Evolutionary conservation across 257 asterid genomes (phyloP).

Genomic region (Dorcoceras hygrometricum): DNA sequence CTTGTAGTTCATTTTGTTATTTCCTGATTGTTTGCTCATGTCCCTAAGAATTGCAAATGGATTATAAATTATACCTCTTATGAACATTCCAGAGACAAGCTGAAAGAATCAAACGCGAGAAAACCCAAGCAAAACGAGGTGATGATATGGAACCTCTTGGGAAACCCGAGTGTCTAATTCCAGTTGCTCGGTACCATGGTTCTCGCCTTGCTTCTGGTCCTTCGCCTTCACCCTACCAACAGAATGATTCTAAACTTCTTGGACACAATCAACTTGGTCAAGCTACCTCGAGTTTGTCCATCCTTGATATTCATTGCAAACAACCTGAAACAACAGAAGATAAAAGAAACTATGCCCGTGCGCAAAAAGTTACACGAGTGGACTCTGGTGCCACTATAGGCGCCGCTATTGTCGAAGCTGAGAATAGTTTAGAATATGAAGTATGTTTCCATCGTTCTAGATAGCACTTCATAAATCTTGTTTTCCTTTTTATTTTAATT

Average conservation of each 20-base stretch:
- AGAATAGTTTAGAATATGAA: slow-evolving; percentile 64
- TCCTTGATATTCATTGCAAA: slow-evolving; percentile 38
- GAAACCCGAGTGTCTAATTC: slow-evolving; percentile 76
- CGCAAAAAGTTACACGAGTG: slow-evolving; percentile 60
- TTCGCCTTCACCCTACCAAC: slow-evolving; percentile 73
- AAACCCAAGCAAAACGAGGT: slow-evolving; percentile 70
- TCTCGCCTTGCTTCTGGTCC: slow-evolving; percentile 98
- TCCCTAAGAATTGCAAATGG: slow-evolving; percentile 6
- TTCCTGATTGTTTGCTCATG: slow-evolving; percentile 9
- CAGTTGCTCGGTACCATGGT: slow-evolving; percentile 79
- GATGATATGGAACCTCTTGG: slow-evolving; percentile 76
- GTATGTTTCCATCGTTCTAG: slow-evolving; percentile 56
- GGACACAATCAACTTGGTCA: slow-evolving; percentile 48
- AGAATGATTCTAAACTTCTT: slow-evolving; percentile 31
- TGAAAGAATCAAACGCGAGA: slow-evolving; percentile 83
- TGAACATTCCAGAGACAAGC: slow-evolving; percentile 67
- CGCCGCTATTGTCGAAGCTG: slow-evolving; percentile 95
- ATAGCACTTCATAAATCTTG: slow-evolving; percentile 25
- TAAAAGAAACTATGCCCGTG: slow-evolving; percentile 31
- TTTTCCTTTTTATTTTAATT: slow-evolving; percentile 27
- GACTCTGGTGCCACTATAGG: slow-evolving; percentile 75
- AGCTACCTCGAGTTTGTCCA: slow-evolving; percentile 47
- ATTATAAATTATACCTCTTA: slow-evolving; percentile 18
- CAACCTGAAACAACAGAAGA: slow-evolving; percentile 37
- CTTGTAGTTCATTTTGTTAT: not conserved